Evolutionary conservation across 164 flowering plant species (phyloP), one percentile per base, ranked within the genome.

Genomic region (Platanus orientalis): DNA sequence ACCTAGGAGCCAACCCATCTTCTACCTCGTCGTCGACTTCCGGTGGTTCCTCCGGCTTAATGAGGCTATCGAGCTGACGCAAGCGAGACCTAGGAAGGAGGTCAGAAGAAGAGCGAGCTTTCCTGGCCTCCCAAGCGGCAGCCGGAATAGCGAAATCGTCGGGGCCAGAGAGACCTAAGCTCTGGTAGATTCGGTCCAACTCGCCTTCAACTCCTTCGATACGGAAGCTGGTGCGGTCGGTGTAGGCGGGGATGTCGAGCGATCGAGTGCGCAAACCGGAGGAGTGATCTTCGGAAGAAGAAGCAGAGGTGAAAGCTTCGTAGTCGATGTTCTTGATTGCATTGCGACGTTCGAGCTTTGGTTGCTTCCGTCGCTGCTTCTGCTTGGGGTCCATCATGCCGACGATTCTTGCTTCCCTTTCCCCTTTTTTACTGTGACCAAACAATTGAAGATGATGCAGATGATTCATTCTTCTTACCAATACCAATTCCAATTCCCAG

Each of bases 71-170:
- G 36, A 61, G 1, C 14, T 21, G 54, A 57, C 68, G 34, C 34
- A 79, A 54, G n/a, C 73, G 70, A 12, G 85, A 64, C 45, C 63
- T 42, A 11, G 80, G 75, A 3, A 76, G 49, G 34, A 72, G 23
- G 32, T 81, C 86, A 17, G 85, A 80, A 5, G 78, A 61, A 11
- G 87, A 80, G 20, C 84, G 65, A 14, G 67, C 62, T 74, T 78
- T 91, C 70, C 81, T 66, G 1, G 86, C 82, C 70, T 84, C 83
- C 88, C 91, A 95, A 3, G 70, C 87, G 1, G 74, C 87, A 6
- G 69, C 19, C 27, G 97, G 80, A 20, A 95, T 95, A 1, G 79
- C 77, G 25, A 92, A 88, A 53, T 92, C 99, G 0, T 89, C 99
- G 16, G 91, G 86, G 0, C 97, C 96, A 9, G 88, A 79, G 28